Conservation (phyloP, 2,329 filamentous ascomycete species). For the Claviceps africana region DNA sequence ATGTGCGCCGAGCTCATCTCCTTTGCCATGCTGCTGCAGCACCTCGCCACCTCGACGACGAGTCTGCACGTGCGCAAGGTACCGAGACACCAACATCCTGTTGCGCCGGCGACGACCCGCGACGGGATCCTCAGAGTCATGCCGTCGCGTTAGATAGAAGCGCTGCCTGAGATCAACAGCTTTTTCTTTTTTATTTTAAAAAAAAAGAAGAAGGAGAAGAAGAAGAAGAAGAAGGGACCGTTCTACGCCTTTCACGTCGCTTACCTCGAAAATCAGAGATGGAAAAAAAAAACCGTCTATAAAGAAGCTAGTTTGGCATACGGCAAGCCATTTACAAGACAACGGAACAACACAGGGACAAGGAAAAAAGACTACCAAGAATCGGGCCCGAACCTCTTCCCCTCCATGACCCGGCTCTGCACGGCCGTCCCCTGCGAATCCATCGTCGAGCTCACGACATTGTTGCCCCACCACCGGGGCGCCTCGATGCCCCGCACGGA, state of each 20-base stretch:
- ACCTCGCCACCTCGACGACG: constrained; percentile 17
- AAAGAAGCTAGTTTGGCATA: no score
- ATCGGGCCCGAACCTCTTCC: constrained; percentile 47
- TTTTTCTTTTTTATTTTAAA: no score
- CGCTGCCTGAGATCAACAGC: no score
- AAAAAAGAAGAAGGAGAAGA: no score
- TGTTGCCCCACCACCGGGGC: constrained; percentile 58
- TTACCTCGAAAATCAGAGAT: no score
- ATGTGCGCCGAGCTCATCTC: constrained; percentile 22
- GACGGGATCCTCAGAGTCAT: not conserved
- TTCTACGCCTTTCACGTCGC: no score
- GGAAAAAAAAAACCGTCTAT: no score
- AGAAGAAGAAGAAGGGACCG: no score
- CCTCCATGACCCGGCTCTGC: constrained; percentile 35
- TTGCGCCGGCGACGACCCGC: no score
- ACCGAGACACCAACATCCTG: no score
- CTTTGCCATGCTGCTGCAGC: constrained; percentile 22
- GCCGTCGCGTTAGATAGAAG: not conserved
- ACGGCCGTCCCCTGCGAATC: constrained; percentile 46
- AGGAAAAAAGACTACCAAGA: constrained; percentile 26
- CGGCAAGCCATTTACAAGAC: not conserved
- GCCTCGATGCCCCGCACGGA: constrained; percentile 47
- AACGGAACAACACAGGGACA: no score
- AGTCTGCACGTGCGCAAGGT: constrained; percentile 3
- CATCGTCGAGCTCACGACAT: constrained; percentile 43